Base-by-base conservation (phyloP, 2,329 filamentous ascomycete species). In the Sporothrix brasiliensis region DNA sequence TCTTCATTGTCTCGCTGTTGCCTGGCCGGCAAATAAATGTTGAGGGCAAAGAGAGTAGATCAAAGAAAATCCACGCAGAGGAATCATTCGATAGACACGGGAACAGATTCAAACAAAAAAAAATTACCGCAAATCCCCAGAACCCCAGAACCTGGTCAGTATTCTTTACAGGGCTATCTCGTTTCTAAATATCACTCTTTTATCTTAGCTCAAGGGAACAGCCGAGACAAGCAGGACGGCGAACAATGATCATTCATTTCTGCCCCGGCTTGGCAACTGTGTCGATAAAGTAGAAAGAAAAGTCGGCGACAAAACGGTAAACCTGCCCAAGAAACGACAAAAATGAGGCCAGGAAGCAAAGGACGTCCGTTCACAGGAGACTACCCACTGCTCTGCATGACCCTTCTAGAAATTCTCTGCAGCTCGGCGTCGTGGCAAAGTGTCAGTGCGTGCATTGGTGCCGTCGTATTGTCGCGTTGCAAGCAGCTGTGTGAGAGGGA, bases 381-480 rank as follows among this genome's bases (percentile, higher is more conserved):
- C 44, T 24, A 44, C 21, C 44, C 63, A 41, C 27, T n/a, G 14
- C 24, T 44, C 47, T 65, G 61, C 61, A 65, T 65, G 44, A 50
- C 44, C 61, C 27, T 68, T 68, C 53, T 56, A 68, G 53, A 47
- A 49, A 49, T 49, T 68, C 52, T 58, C 34, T 58, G 52, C 66
- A 68, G 49, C 50, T 41, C 34, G 49, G 34, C 30, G 63, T 30
- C 27, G n/a, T 14, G 34, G 49, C 24, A n/a, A 41, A 44, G 30
- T 44, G 50, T 67, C 50, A 67, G 65, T 54, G 66, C 39, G 66
- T 24, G 14, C 21, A 14, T 14, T 21, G 34, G 39, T 13, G 52
- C 44, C 11, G 50, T 67, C 16, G 34, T 67, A 44, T 67, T 54
- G 19, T 6, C 19, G n/a, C 5, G 16, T 19, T 16, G 27, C 16